Conservation (phyloP, 176 grass and related monocot species). For the Chrysopogon serrulatus region DNA sequence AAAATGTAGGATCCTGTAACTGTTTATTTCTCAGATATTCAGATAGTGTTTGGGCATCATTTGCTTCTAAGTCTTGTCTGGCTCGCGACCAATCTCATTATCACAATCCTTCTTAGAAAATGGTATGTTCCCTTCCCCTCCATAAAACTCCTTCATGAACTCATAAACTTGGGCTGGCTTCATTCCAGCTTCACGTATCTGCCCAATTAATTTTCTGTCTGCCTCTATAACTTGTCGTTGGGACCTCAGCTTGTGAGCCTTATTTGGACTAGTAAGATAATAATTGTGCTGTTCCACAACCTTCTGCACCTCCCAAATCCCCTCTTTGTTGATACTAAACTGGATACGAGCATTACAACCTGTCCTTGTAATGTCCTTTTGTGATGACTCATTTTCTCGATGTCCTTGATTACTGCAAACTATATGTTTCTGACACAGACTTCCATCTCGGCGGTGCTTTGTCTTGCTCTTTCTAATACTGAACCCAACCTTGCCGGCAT, state of each 20-base stretch:
- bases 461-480: background rate
- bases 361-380: background rate
- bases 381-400: background rate
- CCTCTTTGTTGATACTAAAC: background rate
- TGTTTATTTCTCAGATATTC: slow-evolving; percentile 38
- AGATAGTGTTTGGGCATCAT: background rate
- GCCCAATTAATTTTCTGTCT: background rate
- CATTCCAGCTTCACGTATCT: background rate
- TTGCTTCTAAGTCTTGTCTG: background rate
- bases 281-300: background rate
- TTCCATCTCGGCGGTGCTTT: background rate
- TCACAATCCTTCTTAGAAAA: background rate
- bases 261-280: background rate
- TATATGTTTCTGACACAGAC: too few relatives aligned
- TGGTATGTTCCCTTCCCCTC: background rate
- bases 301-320: background rate
- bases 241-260: background rate
- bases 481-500: background rate
- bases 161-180: background rate
- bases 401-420: background rate
- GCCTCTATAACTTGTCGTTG: too few relatives aligned
- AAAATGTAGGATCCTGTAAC: slow-evolving; percentile 36
- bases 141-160: background rate
- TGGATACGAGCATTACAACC: background rate
- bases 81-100: background rate